phyloP scores from a whole-genome alignment of 108 stramenopile genomes.

The Licmophora abbreviata region DNA sequence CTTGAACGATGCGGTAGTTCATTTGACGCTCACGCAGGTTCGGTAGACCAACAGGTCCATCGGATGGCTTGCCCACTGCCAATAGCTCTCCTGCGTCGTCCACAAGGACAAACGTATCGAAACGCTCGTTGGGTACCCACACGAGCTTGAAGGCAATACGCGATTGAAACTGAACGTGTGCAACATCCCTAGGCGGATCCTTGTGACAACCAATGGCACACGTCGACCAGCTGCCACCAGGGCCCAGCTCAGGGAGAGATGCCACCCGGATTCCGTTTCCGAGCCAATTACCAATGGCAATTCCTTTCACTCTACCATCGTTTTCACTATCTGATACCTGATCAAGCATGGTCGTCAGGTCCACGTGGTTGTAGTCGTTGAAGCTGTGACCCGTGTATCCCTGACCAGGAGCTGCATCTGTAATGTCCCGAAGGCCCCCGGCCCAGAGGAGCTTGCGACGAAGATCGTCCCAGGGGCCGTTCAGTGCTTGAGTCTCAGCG shows the following conservation, averaged over 20 bases:
- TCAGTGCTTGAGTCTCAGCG: slow-evolving; percentile 26
- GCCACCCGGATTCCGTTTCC: slow-evolving; percentile 81
- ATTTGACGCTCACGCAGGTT: slow-evolving; percentile 55
- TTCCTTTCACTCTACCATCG: slow-evolving; percentile 67
- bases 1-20: slow-evolving; percentile 73
- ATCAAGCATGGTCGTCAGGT: slow-evolving; percentile 82
- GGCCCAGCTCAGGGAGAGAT: slow-evolving; percentile 72
- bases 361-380: slow-evolving; percentile 89
- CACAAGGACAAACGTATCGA: slow-evolving; percentile 79
- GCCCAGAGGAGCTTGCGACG: slow-evolving; percentile 84
- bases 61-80: slow-evolving; percentile 29
- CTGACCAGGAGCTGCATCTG: slow-evolving; percentile 59
- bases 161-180: slow-evolving; percentile 82
- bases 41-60: slow-evolving; percentile 45
- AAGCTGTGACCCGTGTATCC: slow-evolving; percentile 91
- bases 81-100: slow-evolving; percentile 68
- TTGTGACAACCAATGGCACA: slow-evolving; percentile 75
- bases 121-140: slow-evolving; percentile 78
- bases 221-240: slow-evolving; percentile 85
- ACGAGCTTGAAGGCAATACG: slow-evolving; percentile 86
- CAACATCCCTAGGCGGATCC: slow-evolving; percentile 85
- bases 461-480: slow-evolving; percentile 65
- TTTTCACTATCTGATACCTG: slow-evolving; percentile 62
- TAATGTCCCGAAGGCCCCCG: slow-evolving; percentile 75
- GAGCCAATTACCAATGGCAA: slow-evolving; percentile 70